These are phyloP conservation scores for Triadica sebifera DNA, from an alignment of 345 rosid genomes.

Conservation along the genomic window DNA sequence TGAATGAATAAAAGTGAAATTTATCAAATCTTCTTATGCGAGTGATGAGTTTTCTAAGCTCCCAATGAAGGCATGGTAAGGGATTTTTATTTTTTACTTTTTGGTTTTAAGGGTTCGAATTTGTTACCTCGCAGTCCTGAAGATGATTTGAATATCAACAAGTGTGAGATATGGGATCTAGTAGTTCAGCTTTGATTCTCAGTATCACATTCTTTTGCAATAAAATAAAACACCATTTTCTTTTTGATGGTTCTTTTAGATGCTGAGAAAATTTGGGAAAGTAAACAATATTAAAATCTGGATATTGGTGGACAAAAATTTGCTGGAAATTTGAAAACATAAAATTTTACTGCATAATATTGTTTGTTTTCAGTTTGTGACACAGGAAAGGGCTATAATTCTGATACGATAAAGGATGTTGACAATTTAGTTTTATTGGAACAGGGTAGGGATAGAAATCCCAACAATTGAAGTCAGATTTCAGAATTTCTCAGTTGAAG, in stretches of 20 bases:
- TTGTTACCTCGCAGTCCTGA: too few relatives aligned
- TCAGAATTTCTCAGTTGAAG: constrained; percentile 38
- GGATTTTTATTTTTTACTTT: too few relatives aligned
- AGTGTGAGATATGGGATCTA: not conserved
- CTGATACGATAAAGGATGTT: not conserved
- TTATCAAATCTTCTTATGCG: not conserved
- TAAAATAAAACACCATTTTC: not conserved
- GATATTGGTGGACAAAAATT: not conserved
- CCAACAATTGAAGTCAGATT: constrained; percentile 44
- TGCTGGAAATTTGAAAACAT: not conserved
- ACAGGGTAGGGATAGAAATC: constrained; percentile 42
- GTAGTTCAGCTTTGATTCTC: not conserved
- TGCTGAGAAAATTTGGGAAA: not conserved
- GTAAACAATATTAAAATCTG: too few relatives aligned
- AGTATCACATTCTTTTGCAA: too few relatives aligned
- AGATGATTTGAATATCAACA: too few relatives aligned
- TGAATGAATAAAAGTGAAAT: not conserved
- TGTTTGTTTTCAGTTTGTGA: not conserved
- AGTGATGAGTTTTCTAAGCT: not conserved
- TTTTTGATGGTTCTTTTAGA: not conserved
- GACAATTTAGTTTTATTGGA: not conserved
- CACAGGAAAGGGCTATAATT: not conserved
- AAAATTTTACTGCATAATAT: not conserved
- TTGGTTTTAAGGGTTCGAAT: too few relatives aligned
- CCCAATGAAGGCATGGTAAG: not conserved